A percentile compares a stretch with the other conserved stretches of the same genome.
Conservation (phyloP, 2,329 filamentous ascomycete genomes). For the Orbilia javanica region DNA sequence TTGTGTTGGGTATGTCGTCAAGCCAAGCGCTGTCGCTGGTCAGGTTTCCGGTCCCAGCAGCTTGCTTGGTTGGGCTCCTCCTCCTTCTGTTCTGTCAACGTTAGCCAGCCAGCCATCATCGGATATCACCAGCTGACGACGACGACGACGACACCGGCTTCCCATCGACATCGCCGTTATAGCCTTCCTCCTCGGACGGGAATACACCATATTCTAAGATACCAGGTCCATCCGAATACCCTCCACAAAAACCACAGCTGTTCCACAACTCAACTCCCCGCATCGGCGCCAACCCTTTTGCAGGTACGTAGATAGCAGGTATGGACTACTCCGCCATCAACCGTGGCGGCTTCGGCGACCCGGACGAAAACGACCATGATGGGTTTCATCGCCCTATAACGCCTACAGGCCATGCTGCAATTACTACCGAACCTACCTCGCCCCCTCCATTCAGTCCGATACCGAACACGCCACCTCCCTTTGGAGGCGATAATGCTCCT, state of each 20-base stretch:
- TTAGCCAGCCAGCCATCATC: constrained; percentile 3
- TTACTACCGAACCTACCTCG: constrained; percentile 37
- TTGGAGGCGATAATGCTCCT: constrained; percentile 21
- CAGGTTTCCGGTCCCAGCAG: no score
- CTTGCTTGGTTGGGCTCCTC: constrained; percentile 8
- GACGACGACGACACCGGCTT: neutral
- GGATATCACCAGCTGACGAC: constrained; percentile 21
- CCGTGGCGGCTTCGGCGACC: constrained; percentile 44
- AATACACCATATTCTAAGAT: neutral
- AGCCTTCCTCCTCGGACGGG: neutral
- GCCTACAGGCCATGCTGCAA: constrained; percentile 14
- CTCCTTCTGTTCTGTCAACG: neutral
- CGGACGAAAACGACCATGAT: constrained; percentile 41
- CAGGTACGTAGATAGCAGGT: neutral
- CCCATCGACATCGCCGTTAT: neutral
- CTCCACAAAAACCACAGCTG: neutral
- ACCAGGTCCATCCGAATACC: neutral
- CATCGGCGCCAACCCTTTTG: constrained; percentile 33
- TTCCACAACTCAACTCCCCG: constrained; percentile 21
- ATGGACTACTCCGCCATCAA: constrained; percentile 58
- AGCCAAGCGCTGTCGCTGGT: constrained; percentile 18
- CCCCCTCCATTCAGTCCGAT: constrained; percentile 50
- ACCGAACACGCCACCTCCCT: constrained; percentile 37
- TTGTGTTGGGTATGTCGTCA: constrained; percentile 28
- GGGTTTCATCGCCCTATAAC: constrained; percentile 55